Conservation (phyloP, 345 rosid species). For the Adansonia digitata region DNA sequence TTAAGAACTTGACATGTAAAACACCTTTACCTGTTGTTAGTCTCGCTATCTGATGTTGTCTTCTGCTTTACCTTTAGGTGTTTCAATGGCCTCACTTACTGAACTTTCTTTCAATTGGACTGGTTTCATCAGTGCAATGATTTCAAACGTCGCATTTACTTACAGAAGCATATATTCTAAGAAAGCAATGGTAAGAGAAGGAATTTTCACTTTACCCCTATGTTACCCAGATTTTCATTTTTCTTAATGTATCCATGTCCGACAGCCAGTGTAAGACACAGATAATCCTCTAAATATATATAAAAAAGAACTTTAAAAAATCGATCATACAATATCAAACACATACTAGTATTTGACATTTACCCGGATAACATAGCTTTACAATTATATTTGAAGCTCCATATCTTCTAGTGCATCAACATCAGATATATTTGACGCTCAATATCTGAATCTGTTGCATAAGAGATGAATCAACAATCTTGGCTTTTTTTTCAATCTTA, state of each 20-base stretch:
- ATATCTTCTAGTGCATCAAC: background rate
- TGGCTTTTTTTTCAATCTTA: background rate
- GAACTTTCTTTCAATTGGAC: conserved; percentile 56
- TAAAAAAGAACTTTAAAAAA: too few species aligned
- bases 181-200: conserved; percentile 44
- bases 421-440: too few species aligned
- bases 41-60: conserved; percentile 1
- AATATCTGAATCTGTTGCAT: background rate
- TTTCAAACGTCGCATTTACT: conserved; percentile 48
- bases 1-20: too few species aligned
- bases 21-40: background rate
- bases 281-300: too few species aligned
- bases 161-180: conserved; percentile 52
- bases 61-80: conserved; percentile 30
- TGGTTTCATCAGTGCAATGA: conserved; percentile 52
- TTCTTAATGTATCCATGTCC: background rate
- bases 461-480: background rate
- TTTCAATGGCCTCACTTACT: conserved; percentile 52
- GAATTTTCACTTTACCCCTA: background rate
- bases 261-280: too few species aligned
- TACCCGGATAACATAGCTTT: background rate
- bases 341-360: background rate
- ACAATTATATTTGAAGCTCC: background rate
- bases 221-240: background rate
- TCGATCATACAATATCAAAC: too few species aligned